Conservation (phyloP, 805 yeast genomes). For the Diddensiella santjacobensis region DNA sequence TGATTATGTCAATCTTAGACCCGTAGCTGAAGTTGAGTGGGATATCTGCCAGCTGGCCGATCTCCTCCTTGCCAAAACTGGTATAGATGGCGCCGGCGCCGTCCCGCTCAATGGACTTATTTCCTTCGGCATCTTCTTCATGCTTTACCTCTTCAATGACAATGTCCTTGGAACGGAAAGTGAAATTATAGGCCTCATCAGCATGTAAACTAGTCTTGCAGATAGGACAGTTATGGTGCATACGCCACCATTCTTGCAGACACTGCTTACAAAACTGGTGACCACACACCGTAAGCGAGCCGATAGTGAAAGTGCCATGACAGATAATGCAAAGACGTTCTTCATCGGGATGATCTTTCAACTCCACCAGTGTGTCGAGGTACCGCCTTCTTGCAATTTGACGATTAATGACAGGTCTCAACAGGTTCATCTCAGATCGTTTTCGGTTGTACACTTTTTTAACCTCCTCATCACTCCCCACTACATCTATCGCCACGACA, state of each 20-base stretch:
- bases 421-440: slow-evolving; percentile 17
- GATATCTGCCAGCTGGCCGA: slow-evolving; percentile 37
- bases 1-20: slow-evolving; percentile 79
- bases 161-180: slow-evolving; percentile 46
- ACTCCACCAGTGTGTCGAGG: slow-evolving; percentile 40
- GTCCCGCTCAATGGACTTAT: background rate
- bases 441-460: slow-evolving; percentile 25
- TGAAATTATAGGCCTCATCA: slow-evolving; percentile 64
- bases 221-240: slow-evolving; percentile 66
- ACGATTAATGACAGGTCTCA: slow-evolving; percentile 19
- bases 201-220: slow-evolving; percentile 56
- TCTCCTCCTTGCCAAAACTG: slow-evolving; percentile 23
- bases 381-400: slow-evolving; percentile 39
- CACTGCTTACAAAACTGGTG: slow-evolving; percentile 87
- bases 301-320: slow-evolving; percentile 61
- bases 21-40: slow-evolving; percentile 57
- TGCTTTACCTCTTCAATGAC: slow-evolving; percentile 36
- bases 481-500: slow-evolving; percentile 50
- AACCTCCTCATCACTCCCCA: slow-evolving; percentile 27
- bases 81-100: slow-evolving; percentile 25
- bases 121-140: slow-evolving; percentile 20
- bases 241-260: slow-evolving; percentile 65
- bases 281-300: slow-evolving; percentile 85
- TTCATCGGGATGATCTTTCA: slow-evolving; percentile 34
- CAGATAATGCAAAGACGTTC: slow-evolving; percentile 73